Conservation (phyloP, 2,329 filamentous ascomycete species). For the Immersiporthe knoxdaviesiana region DNA sequence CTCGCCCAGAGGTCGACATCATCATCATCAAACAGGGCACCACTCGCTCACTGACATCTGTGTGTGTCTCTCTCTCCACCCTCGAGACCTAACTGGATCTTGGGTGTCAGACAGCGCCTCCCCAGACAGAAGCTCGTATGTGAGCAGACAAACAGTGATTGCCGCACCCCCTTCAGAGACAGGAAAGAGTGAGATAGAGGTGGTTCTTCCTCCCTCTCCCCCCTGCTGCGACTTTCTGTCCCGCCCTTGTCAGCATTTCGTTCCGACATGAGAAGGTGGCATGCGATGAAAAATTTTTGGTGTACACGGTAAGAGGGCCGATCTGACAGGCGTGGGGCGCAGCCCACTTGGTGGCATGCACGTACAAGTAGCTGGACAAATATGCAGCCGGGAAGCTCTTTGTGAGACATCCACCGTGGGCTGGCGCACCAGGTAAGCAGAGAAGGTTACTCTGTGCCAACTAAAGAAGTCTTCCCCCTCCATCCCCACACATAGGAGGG, state of each 20-base stretch:
- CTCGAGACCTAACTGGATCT: constrained; percentile 12
- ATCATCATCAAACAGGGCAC: constrained; percentile 16
- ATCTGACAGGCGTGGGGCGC: constrained; percentile 29
- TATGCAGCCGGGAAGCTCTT: constrained; percentile 16
- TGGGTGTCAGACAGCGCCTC: constrained; percentile 14
- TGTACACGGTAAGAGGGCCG: constrained; percentile 19
- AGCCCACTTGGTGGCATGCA: constrained; percentile 25
- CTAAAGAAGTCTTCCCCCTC: constrained; percentile 3
- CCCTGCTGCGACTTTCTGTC: constrained; percentile 13
- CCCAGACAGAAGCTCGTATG: constrained; percentile 11
- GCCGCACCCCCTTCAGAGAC: constrained; percentile 9
- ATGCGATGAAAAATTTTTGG: constrained; percentile 19
- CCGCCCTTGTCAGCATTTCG: constrained; percentile 16
- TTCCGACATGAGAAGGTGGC: constrained; percentile 21
- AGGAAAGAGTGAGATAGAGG: background rate
- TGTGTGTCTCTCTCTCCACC: background rate
- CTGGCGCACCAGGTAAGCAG: constrained; percentile 11
- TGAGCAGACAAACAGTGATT: constrained; percentile 16
- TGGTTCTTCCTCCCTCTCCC: background rate
- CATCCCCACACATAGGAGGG: constrained; percentile 9
- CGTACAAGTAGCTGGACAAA: constrained; percentile 9
- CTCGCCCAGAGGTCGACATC: constrained; percentile 17
- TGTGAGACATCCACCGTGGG: background rate
- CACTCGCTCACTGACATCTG: constrained; percentile 10
- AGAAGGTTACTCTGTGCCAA: constrained; percentile 20